Conservation (phyloP, 1,284 basidiomycete genomes). For the Quambalaria eucalypti region DNA sequence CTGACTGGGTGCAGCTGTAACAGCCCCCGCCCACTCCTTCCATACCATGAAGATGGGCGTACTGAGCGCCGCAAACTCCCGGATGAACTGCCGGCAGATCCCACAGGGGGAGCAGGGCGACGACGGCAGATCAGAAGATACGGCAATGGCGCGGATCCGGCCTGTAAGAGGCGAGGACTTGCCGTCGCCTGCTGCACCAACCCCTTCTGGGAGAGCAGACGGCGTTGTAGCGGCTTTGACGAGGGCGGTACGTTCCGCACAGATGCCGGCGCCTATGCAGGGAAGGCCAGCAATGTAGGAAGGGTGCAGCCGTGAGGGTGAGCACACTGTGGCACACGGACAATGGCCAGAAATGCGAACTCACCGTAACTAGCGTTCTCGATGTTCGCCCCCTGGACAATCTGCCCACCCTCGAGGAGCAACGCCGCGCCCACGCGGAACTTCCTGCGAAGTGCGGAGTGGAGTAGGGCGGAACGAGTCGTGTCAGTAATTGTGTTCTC, state of each 20-base stretch:
- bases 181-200: not conserved
- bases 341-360: constrained; percentile 12
- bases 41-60: constrained; percentile 73
- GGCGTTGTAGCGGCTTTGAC: constrained; percentile 5
- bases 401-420: constrained; percentile 59
- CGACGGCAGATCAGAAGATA: constrained; percentile 24
- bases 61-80: constrained; percentile 65
- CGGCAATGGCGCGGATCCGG: constrained; percentile 16
- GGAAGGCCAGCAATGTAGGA: not conserved
- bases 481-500: not conserved
- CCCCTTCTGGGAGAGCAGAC: not conserved
- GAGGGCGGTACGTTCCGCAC: constrained; percentile 42
- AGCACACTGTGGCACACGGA: not conserved
- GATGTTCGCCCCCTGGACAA: constrained; percentile 74
- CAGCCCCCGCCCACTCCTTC: constrained; percentile 54
- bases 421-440: constrained; percentile 82
- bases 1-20: not conserved
- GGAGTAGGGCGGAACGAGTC: not conserved
- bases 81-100: constrained; percentile 79
- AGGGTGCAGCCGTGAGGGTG: not conserved
- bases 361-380: constrained; percentile 83
- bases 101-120: constrained; percentile 57
- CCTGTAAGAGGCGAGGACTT: not conserved
- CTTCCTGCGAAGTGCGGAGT: constrained; percentile 53
- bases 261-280: constrained; percentile 24